Base-by-base conservation (phyloP, 257 asterid genomes). In the Echium plantagineum region DNA sequence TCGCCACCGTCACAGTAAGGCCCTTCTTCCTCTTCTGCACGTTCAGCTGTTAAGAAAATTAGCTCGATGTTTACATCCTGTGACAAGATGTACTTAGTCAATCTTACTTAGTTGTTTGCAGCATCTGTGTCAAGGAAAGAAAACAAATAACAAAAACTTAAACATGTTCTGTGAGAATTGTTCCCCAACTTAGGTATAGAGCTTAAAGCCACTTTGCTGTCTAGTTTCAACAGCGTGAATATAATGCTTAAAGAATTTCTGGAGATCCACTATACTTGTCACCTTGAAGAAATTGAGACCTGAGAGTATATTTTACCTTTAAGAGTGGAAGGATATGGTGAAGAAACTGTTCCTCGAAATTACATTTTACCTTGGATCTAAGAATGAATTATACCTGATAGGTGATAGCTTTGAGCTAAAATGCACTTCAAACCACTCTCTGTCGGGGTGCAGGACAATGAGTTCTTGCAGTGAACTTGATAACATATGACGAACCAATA, bases 1-100 rank as follows among this genome's bases (percentile, higher is more conserved):
- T 69, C 89, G 94, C 22, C 94, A 85, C 74, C 98, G 95, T 63
- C 81, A 42, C 67, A 85, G 97, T 87, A 81, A 80, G 95, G 15
- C 35, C 68, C 31, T 55, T 57, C 55, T 15, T 32, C 38, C 60
- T 47, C 55, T 57, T 47, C 22, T 65, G 18, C 59, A 10, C 3
- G 49, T 42, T 42, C 49, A 42, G 61, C 20, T 16, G 15, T 58
- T 7, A n/a, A 35, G 22, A 22, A 47, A n/a, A 51, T 22, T 48
- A 32, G 22, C 57, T 7, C 8, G 28, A 32, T n/a, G 3, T 58
- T 28, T 1, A 4, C 48, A n/a, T 19, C 8, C 10, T 6, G n/a
- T 46, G 15, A 5, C 15, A 21, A 15, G 26, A 46, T 24, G 20
- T 21, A 42, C 18, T 10, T 42, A 42, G 49, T 42, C 0, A 12